Evolutionary conservation across 2,329 filamentous ascomycete species (phyloP), one percentile per base, ranked within the genome.

Genomic region (Cercospora citrullina): DNA sequence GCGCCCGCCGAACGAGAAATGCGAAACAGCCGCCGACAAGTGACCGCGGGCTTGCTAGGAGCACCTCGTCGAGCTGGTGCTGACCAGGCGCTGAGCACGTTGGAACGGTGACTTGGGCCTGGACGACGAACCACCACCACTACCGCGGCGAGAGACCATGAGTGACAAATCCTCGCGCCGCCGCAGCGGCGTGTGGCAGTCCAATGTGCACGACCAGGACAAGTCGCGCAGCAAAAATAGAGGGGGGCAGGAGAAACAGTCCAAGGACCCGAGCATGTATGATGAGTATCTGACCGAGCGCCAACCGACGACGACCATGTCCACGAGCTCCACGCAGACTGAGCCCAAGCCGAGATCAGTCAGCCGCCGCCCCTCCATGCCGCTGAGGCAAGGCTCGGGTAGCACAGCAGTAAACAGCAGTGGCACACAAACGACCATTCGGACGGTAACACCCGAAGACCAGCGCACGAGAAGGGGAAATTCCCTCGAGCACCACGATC

Each of bases 381-480:
- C 68, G 51, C 68, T 70, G 67, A 67, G 69, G 62, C 69, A 68
- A 64, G 64, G 45, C 21, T 51, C 45, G 45, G 45, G 72, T 70
- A 69, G 64, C 61, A 75, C 70, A 28, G 70, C 69, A 72, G 70
- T 67, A 42, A 63, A 63, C 61, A 69, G 66, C 68, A 66, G 63
- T 63, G 64, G 53, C 28, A 66, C 66, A 23, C 64, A 68, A 48
- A 68, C 67, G 71, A 86, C 85, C 57, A 86, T 90, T 74, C 87
- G 90, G 70, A 82, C 89, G 66, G 88, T 91, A 71, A 91, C 89
- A 69, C 89, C 90, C 72, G 90, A 92, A 53, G 63, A 73, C 48
- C 55, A 68, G 51, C 66, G 68, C 62, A 65, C 64, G 33, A 51
- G 66, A 60, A 66, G 68, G 60, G 68, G 63, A 30, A 21, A 23